These are phyloP conservation scores for Neurospora sublineolata DNA, from an alignment of 495 filamentous ascomycete genomes.

Conservation along the genomic window DNA sequence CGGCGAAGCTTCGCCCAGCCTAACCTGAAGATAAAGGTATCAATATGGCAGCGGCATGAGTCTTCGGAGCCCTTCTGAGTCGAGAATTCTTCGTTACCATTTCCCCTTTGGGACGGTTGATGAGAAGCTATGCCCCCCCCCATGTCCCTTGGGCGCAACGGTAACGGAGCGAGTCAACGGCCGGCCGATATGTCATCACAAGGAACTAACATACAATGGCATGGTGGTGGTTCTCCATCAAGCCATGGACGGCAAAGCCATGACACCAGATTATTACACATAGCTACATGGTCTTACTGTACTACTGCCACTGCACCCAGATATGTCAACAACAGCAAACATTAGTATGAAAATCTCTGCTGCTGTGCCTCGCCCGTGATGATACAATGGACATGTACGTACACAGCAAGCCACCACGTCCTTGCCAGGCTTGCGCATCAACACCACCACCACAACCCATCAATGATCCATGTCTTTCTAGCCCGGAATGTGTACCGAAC, in stretches of 20 bases:
- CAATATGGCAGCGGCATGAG: neutral
- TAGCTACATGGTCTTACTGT: neutral
- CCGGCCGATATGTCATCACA: neutral
- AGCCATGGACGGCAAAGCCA: neutral
- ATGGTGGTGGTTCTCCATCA: neutral
- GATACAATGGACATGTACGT: neutral
- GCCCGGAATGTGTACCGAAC: neutral
- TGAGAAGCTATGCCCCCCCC: neutral
- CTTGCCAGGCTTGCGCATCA: neutral
- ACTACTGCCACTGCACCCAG: neutral
- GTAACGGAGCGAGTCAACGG: neutral
- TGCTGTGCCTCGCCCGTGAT: neutral
- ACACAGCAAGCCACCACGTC: neutral
- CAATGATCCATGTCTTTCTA: neutral
- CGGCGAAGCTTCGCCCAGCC: neutral
- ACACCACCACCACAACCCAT: neutral
- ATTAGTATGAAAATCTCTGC: neutral
- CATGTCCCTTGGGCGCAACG: neutral
- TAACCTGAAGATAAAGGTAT: neutral
- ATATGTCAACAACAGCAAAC: neutral
- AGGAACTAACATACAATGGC: neutral
- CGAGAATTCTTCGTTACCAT: neutral
- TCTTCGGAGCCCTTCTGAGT: neutral
- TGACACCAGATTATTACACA: neutral
- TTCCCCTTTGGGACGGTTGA: neutral